phyloP scores from a whole-genome alignment of 352 stramenopile genomes.

The Globisporangium irregulare region DNA sequence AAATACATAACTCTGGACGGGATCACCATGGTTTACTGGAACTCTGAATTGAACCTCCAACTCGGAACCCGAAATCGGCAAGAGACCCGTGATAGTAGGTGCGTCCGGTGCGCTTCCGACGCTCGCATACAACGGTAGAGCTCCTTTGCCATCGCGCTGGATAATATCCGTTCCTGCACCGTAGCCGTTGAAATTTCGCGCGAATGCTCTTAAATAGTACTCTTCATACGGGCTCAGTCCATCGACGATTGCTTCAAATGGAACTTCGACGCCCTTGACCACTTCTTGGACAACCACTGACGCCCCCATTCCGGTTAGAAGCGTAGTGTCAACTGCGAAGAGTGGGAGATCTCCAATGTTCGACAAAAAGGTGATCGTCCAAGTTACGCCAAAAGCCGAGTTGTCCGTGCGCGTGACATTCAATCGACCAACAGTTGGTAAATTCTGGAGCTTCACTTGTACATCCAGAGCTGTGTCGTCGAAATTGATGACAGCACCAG shows the following conservation, averaged over 20 bases:
- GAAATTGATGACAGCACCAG: conserved; percentile 53
- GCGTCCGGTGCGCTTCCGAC: conserved; percentile 33
- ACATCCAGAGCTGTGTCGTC: conserved; percentile 70
- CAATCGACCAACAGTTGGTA: conserved; percentile 57
- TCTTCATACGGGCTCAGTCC: conserved; percentile 37
- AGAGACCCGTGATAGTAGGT: conserved; percentile 36
- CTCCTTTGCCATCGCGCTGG: conserved; percentile 58
- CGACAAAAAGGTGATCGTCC: conserved; percentile 66
- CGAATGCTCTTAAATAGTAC: conserved; percentile 68
- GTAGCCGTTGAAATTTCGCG: conserved; percentile 70
- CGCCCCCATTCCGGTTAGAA: conserved; percentile 46
- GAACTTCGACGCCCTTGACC: conserved; percentile 50
- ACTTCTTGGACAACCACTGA: conserved; percentile 46
- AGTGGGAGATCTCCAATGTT: conserved; percentile 67
- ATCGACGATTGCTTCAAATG: conserved; percentile 64
- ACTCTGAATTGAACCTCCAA: conserved; percentile 33
- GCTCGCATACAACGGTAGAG: conserved; percentile 40
- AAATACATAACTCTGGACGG: conserved; percentile 50
- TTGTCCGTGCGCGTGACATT: conserved; percentile 56
- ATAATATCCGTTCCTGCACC: conserved; percentile 50
- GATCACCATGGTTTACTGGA: conserved; percentile 26
- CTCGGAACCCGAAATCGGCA: conserved; percentile 59
- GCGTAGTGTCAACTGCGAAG: conserved; percentile 33
- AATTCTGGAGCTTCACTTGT: conserved; percentile 67
- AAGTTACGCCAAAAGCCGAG: conserved; percentile 46